phyloP scores from a whole-genome alignment of 169 alveolate species.

The Babesia bigemina region DNA sequence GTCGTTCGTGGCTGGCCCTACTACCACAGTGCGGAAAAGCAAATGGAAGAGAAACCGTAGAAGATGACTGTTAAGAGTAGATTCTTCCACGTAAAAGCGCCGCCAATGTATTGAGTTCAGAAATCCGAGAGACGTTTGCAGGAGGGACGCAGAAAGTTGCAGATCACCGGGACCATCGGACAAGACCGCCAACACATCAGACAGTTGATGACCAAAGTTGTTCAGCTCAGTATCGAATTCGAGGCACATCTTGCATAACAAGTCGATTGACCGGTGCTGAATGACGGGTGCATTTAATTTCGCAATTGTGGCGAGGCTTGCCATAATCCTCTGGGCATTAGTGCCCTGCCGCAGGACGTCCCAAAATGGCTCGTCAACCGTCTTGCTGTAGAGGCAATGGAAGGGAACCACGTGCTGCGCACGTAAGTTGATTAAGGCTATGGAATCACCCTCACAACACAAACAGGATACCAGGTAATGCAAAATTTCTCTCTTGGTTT shows the following conservation, averaged over 20 bases:
- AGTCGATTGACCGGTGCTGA: conserved; percentile 37
- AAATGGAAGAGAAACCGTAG: conserved; percentile 34
- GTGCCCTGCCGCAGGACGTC: conserved; percentile 19
- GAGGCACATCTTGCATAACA: conserved; percentile 57
- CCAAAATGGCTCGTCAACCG: conserved; percentile 63
- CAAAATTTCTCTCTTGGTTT: conserved; percentile 33
- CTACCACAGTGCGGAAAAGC: conserved; percentile 16
- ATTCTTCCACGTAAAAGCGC: conserved; percentile 27
- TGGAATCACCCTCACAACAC: conserved; percentile 27
- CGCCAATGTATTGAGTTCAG: conserved; percentile 44
- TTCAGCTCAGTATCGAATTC: conserved; percentile 58
- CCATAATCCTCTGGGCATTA: neutral
- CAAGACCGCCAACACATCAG: conserved; percentile 1
- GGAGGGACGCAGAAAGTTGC: conserved; percentile 31
- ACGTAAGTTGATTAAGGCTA: neutral
- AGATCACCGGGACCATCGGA: conserved; percentile 13
- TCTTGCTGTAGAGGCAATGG: conserved; percentile 50
- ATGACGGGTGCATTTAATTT: conserved; percentile 41
- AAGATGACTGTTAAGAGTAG: conserved; percentile 26
- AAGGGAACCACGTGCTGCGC: conserved; percentile 59
- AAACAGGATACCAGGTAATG: conserved; percentile 35
- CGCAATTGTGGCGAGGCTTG: conserved; percentile 9
- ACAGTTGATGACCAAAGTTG: conserved; percentile 29
- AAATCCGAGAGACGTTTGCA: conserved; percentile 47
- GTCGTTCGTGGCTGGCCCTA: neutral